These are phyloP conservation scores for Cladorrhinum sp. DNA, from an alignment of 2,329 filamentous ascomycete genomes.

Conservation along the genomic window DNA sequence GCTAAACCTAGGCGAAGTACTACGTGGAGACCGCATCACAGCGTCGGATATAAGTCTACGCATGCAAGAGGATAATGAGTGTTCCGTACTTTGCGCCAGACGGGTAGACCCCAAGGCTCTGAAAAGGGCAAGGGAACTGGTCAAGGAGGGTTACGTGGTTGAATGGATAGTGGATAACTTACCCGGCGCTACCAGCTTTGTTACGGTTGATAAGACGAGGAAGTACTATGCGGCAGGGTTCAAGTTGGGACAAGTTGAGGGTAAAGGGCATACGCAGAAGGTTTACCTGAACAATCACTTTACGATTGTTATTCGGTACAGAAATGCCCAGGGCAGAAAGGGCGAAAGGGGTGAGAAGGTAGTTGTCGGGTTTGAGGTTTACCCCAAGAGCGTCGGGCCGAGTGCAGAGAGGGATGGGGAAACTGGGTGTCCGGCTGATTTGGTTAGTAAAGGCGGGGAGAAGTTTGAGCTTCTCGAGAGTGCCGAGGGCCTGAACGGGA, in stretches of 20 bases:
- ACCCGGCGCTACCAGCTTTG: conserved; percentile 83
- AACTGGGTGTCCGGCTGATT: conserved; percentile 64
- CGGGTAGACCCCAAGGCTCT: conserved; percentile 64
- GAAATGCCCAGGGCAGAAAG: conserved; percentile 64
- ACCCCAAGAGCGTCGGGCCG: conserved; percentile 75
- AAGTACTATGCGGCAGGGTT: conserved; percentile 91
- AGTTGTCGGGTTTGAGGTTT: conserved; percentile 86
- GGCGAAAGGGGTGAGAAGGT: conserved; percentile 72
- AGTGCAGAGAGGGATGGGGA: conserved; percentile 54
- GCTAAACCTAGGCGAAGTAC: conserved; percentile 81
- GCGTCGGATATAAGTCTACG: conserved; percentile 78
- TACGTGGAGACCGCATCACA: conserved; percentile 81
- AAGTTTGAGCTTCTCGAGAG: conserved; percentile 64
- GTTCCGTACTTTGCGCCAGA: conserved; percentile 68
- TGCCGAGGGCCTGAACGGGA: conserved; percentile 56
- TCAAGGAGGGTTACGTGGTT: conserved; percentile 76
- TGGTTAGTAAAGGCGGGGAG: conserved; percentile 54
- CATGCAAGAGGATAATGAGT: conserved; percentile 73
- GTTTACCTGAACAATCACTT: conserved; percentile 78
- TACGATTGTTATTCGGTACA: conserved; percentile 78
- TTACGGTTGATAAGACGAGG: conserved; percentile 76
- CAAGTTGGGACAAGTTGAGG: conserved; percentile 77
- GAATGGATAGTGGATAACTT: conserved; percentile 95
- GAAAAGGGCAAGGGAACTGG: conserved; percentile 65
- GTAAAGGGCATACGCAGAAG: conserved; percentile 50